Evolutionary conservation across 768 basidiomycete species (phyloP), one percentile per base, ranked within the genome.

Genomic region (Erythrobasidium yunnanense): DNA sequence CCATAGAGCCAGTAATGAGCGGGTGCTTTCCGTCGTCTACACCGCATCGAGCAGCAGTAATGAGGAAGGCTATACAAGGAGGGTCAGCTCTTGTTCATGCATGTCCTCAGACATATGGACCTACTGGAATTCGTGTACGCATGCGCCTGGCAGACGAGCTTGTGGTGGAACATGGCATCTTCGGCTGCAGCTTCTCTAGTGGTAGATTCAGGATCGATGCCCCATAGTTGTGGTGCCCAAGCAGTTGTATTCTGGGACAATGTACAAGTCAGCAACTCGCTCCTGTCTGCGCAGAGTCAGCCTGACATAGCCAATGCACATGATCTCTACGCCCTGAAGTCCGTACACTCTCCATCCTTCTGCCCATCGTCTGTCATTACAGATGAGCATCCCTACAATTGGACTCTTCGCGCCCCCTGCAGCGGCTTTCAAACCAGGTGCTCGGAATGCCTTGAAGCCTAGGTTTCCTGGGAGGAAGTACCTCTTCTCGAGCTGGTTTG

Each of bases 91-190:
- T 23, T 52, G 22, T n/a, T 23, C 25, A 27, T 15, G 25, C 22
- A 52, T 52, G 18, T 11, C 11, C 11, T 32, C 35, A 33, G 32
- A 34, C 32, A 1, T 47, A 2, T 30, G n/a, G 1, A 47, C 73
- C 53, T 42, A 73, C 74, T 73, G 6, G 75, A 73, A 49, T 76
- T 75, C 34, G 74, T 74, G 57, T 76, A 76, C 23, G 74, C 74
- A 50, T 74, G 62, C 1, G 72, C 69, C 38, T 76, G 75, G 22
- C 74, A 71, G n/a, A 75, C 73, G 20, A 75, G 70, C 69, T 74
- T 75, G 68, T 76, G 75, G 54, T 76, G 75, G 65, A 75, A 76
- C 72, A 75, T 75, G 18, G 73, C 75, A 42, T 74, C 74, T 33
- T 55, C 57, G 52, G 73, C 73, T 6, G 71, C 74, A 53, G 72